Evolutionary conservation across 306 rosid genomes (phyloP), one percentile per base, ranked within the genome.

Genomic region (Mimosa bimucronata): DNA sequence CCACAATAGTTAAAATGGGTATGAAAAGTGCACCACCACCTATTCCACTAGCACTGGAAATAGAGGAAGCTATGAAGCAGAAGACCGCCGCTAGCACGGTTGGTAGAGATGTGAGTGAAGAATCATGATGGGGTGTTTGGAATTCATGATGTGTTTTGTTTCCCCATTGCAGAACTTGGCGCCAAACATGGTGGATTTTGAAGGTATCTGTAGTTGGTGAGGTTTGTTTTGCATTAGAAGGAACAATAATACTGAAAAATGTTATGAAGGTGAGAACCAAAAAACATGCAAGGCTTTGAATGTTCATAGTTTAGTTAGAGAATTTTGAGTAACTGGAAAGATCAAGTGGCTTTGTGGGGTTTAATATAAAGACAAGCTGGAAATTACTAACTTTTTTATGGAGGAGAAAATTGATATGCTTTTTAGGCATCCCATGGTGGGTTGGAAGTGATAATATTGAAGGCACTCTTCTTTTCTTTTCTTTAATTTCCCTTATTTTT

Each of bases 21-120:
- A 94, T 83, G 75, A 92, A 94, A 52, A 94, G 88, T 1, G 96
- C 97, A 2, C 98, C 97, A 34, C 96, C 98, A 4, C 97, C 98
- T 37, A 94, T 84, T 71, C 98, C 97, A 48, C 96, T 90, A 6
- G 91, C 89, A 72, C 90, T 88, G 28, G 94, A 88, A 62, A 90
- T 69, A 14, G 91, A 84, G 73, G 94, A 80, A 31, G 94, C 91
- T 18, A 88, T 28, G 78, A 90, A 90, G 77, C 87, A 84, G 6
- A 90, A 72, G 61, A 76, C 50, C 8, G 81, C 91, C 4, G 90
- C 84, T 0, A 80, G 41, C 28, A 80, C 70, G 44, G 82, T 19
- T 58, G 87, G 86, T 30, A 73, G 66, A n/a, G 92, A 67, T 5
- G 88, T 62, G 40, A 60, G 66, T 58, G 18, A 23, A 58, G 9